Evolutionary conservation across 2,329 filamentous ascomycete genomes (phyloP).

Genomic region (Nemania sp.): DNA sequence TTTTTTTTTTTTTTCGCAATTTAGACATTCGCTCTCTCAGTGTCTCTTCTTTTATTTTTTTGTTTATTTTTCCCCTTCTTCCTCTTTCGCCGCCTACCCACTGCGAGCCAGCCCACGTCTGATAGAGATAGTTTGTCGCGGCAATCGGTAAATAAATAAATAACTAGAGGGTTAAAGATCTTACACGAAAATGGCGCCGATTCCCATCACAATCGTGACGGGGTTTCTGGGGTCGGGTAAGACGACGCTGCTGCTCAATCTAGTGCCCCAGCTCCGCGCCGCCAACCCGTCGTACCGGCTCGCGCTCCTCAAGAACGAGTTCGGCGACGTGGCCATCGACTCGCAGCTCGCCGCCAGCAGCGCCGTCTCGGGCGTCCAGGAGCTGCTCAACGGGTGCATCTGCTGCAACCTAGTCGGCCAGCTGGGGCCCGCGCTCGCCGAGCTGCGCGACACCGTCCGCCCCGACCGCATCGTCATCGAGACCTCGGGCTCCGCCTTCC

Average conservation of each 20-base stretch:
- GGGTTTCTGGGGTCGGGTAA: slow-evolving; percentile 97
- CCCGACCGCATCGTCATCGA: slow-evolving; percentile 95
- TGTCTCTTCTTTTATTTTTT: too few species aligned
- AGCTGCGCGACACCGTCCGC: slow-evolving; percentile 68
- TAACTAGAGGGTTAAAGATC: too few species aligned
- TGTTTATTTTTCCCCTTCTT: background rate
- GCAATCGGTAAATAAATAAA: too few species aligned
- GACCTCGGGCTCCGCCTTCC: slow-evolving; percentile 89
- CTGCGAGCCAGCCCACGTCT: slow-evolving; percentile 2
- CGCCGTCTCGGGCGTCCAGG: slow-evolving; percentile 88
- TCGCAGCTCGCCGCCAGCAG: slow-evolving; percentile 86
- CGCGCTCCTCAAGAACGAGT: slow-evolving; percentile 97
- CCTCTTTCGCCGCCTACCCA: background rate
- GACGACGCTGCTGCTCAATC: slow-evolving; percentile 93
- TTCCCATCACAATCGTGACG: slow-evolving; percentile 93
- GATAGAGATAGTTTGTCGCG: too few species aligned
- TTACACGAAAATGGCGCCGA: slow-evolving; percentile 73
- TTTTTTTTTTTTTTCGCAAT: background rate
- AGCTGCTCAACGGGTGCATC: slow-evolving; percentile 96
- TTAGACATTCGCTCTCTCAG: too few species aligned
- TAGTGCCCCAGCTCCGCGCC: slow-evolving; percentile 88
- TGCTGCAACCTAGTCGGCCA: slow-evolving; percentile 98
- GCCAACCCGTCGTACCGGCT: slow-evolving; percentile 81
- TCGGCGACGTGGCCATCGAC: slow-evolving; percentile 93
- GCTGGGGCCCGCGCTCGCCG: slow-evolving; percentile 80